Evolutionary conservation across 108 stramenopile species (phyloP), one percentile per base, ranked within the genome.

Genomic region (Pinguiococcus pyrenoidosus): DNA sequence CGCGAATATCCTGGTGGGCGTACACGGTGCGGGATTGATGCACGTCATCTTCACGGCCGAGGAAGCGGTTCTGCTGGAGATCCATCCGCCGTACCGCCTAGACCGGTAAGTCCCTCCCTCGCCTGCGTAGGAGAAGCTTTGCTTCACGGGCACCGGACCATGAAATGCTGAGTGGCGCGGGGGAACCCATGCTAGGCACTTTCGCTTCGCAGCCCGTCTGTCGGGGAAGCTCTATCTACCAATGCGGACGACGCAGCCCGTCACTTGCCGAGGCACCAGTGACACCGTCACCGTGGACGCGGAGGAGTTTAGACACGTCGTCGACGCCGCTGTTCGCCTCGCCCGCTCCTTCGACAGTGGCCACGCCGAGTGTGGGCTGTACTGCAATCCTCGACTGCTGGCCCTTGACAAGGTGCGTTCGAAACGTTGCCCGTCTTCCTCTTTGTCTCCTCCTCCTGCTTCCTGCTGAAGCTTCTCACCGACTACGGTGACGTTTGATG

Each of bases 21-120:
- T 53, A 20, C 60, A 62, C 37, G 60, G 60, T 2, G 60, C 60
- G 20, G 60, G 60, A 0, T 22, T 62, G 29, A 62, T 62, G 60
- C 38, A 51, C 29, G 42, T 62, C 20, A 54, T 62, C 4, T 62
- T 62, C 37, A 39, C 51, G 16, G 60, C 60, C 6, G 60, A 62
- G 32, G 60, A 62, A 38, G 60, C 60, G 1, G 45, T 62, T 1
- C 18, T 62, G 0, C 17, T 62, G 6, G 60, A 62, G 44, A 51
- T 62, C 27, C 60, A 62, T 29, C 60, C 60, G n/a, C 44, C 51
- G 16, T 62, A 62, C 32, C 20, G 60, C 21, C 52, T 39, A 1
- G 60, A 62, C 27, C 29, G n/a, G n/a, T n/a, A n/a, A n/a, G n/a
- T n/a, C n/a, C n/a, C n/a, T n/a, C n/a, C n/a, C n/a, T n/a, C n/a